These are phyloP conservation scores for Coelastrella sp. DNA, from an alignment of 139 green algal species.

Conservation along the genomic window DNA sequence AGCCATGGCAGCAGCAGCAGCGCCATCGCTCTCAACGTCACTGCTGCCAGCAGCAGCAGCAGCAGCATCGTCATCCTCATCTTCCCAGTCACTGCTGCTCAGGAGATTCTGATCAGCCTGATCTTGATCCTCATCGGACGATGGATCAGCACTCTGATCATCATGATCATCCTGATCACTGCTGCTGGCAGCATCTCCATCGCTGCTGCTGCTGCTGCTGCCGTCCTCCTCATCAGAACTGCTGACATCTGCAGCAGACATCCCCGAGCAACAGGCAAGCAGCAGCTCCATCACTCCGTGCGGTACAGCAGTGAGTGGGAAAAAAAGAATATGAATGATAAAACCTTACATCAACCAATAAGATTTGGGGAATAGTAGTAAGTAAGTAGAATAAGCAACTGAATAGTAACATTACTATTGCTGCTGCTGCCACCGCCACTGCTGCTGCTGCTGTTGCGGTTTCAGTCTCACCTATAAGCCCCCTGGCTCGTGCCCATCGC, in stretches of 20 bases:
- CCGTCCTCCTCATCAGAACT: slow-evolving; percentile 33
- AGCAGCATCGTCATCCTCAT: background rate
- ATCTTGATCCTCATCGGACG: background rate
- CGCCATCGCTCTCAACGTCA: slow-evolving; percentile 25
- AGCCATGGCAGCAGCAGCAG: slow-evolving; percentile 23
- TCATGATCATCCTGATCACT: slow-evolving; percentile 25
- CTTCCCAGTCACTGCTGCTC: slow-evolving; percentile 42
- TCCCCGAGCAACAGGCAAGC: background rate
- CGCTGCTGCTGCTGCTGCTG: slow-evolving; percentile 4
- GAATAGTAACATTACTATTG: no score
- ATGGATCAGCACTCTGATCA: slow-evolving; percentile 23
- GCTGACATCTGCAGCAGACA: slow-evolving; percentile 18
- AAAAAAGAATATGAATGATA: no score
- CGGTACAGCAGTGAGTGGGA: no score
- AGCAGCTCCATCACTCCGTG: background rate
- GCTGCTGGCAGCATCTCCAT: slow-evolving; percentile 38
- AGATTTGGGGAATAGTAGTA: no score
- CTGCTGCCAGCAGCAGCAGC: slow-evolving; percentile 14
- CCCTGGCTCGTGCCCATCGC: slow-evolving; percentile 73
- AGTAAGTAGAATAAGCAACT: no score
- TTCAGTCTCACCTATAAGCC: slow-evolving; percentile 49
- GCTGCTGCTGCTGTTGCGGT: no score
- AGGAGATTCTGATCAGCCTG: slow-evolving; percentile 51
- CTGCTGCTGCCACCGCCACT: no score
- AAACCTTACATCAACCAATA: background rate